These are phyloP conservation scores for Fragilariopsis cylindrus DNA, from an alignment of 108 stramenopile species.

Conservation along the genomic window DNA sequence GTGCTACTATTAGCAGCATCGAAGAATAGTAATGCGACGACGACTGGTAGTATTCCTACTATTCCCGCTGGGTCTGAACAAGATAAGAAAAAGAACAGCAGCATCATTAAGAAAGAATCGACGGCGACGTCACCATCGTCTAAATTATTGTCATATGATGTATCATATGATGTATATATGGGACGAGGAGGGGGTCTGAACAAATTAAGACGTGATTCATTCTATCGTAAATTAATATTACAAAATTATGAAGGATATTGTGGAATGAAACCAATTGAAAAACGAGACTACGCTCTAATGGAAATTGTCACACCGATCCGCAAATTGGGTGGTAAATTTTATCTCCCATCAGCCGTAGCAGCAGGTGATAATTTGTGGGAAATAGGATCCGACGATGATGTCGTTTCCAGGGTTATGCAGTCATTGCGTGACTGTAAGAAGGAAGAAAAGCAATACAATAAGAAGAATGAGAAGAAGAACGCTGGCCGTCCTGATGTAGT, in stretches of 20 bases:
- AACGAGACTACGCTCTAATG: neutral
- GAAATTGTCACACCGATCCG: neutral
- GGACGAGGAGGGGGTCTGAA: neutral
- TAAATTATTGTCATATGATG: no score
- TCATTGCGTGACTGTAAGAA: conserved; percentile 1
- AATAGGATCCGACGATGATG: neutral
- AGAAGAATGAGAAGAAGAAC: neutral
- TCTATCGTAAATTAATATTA: neutral
- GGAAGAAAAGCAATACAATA: neutral
- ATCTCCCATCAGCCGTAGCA: neutral
- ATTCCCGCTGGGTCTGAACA: no score
- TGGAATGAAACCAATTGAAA: neutral
- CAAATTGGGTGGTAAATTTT: neutral
- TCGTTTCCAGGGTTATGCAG: conserved; percentile 5
- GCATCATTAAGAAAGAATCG: no score
- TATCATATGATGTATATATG: neutral
- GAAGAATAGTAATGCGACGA: no score
- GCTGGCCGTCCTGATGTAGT: neutral
- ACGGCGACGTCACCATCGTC: no score
- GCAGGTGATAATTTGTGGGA: neutral
- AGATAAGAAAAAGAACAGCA: no score
- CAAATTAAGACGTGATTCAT: neutral
- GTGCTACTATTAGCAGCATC: no score
- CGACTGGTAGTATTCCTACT: no score
- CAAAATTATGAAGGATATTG: neutral